Evolutionary conservation across 768 basidiomycete species (phyloP).

Genomic region (Pulveroboletus sp.): DNA sequence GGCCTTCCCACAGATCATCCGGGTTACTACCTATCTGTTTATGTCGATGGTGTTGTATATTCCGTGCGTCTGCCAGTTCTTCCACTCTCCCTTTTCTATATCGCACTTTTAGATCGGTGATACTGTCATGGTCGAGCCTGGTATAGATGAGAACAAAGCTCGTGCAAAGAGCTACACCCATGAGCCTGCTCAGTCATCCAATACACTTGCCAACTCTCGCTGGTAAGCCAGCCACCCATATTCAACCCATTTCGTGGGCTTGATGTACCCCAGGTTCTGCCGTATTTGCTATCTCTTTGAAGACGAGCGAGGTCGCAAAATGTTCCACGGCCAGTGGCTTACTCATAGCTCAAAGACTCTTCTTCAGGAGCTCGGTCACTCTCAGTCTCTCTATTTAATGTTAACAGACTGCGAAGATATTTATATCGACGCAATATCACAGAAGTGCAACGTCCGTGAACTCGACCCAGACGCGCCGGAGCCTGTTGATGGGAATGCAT

Average conservation of each 20-base stretch:
- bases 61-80: slow-evolving; percentile 33
- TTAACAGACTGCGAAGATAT: slow-evolving; percentile 53
- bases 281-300: slow-evolving; percentile 64
- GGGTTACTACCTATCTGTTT: slow-evolving; percentile 41
- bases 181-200: slow-evolving; percentile 43
- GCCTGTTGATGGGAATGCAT: slow-evolving; percentile 37
- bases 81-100: slow-evolving; percentile 7
- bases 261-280: slow-evolving; percentile 52
- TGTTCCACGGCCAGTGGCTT: slow-evolving; percentile 71
- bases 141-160: slow-evolving; percentile 40
- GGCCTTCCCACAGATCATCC: slow-evolving; percentile 18
- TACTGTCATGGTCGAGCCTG: slow-evolving; percentile 57
- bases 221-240: slow-evolving; percentile 46
- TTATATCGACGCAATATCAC: slow-evolving; percentile 49
- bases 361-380: slow-evolving; percentile 62
- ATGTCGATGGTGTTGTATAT: slow-evolving; percentile 56
- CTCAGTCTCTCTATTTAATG: slow-evolving; percentile 53
- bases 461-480: slow-evolving; percentile 42
- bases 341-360: slow-evolving; percentile 59
- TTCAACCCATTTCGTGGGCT: background rate
- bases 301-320: slow-evolving; percentile 34
- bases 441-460: slow-evolving; percentile 49
- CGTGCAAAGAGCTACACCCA: slow-evolving; percentile 39
- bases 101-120: slow-evolving; percentile 49
- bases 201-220: slow-evolving; percentile 50